phyloP scores from a whole-genome alignment of 2,329 filamentous ascomycete genomes.

The Cytospora paraplurivora region DNA sequence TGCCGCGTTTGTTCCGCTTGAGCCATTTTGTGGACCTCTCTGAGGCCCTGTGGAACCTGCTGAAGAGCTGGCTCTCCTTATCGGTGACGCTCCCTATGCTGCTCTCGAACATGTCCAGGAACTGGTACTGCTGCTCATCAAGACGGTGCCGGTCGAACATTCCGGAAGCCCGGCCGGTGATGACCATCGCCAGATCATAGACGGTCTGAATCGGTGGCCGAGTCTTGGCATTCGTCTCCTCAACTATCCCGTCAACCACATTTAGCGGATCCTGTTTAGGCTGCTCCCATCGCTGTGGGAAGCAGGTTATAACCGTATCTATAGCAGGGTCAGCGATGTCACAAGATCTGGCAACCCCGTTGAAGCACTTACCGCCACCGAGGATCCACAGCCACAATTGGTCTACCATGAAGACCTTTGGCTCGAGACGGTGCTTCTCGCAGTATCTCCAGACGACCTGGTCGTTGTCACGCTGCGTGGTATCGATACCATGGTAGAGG shows the following conservation, averaged over 20 bases:
- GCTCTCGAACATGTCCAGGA: conserved; percentile 68
- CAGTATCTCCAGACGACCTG: conserved; percentile 66
- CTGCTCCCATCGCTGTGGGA: conserved; percentile 61
- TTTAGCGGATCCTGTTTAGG: conserved; percentile 64
- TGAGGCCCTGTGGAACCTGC: conserved; percentile 60
- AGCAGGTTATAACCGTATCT: conserved; percentile 62
- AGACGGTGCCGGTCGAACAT: conserved; percentile 62
- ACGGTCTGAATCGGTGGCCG: conserved; percentile 60
- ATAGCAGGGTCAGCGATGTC: conserved; percentile 25
- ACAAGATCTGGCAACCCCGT: background rate
- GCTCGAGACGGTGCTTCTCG: conserved; percentile 43
- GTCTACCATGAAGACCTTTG: conserved; percentile 69
- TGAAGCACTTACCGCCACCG: conserved; percentile 39
- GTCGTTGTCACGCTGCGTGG: conserved; percentile 59
- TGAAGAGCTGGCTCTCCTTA: conserved; percentile 60
- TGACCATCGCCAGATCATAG: conserved; percentile 64
- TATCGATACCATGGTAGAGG: conserved; percentile 66
- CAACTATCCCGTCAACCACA: conserved; percentile 63
- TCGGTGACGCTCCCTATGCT: conserved; percentile 59
- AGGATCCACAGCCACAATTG: conserved; percentile 69
- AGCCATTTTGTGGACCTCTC: conserved; percentile 58
- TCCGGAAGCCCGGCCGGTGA: conserved; percentile 61
- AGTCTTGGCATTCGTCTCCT: conserved; percentile 67
- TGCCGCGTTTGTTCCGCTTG: conserved; percentile 42
- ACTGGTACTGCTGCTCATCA: conserved; percentile 62